A percentile compares a stretch with the other conserved stretches of the same genome.
Conservation (phyloP, 345 rosid genomes). For the Erysimum cheiranthoides region DNA sequence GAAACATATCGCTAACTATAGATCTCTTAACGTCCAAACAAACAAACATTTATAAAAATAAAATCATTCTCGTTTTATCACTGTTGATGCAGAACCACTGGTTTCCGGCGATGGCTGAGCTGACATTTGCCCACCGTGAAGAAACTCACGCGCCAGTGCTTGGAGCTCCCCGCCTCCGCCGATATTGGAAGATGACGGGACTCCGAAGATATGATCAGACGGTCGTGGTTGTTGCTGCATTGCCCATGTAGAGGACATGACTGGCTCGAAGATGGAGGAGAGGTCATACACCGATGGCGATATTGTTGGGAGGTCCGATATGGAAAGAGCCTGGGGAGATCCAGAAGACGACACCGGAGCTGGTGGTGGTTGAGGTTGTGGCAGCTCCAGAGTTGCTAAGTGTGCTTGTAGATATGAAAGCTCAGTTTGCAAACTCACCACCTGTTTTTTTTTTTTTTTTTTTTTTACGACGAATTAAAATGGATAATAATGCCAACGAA, state of each 20-base stretch:
- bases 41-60: conserved; percentile 7
- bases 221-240: conserved; percentile 60
- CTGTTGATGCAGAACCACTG: conserved; percentile 29
- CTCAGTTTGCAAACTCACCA: conserved; percentile 81
- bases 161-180: conserved; percentile 72
- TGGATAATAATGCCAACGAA: conserved; percentile 22
- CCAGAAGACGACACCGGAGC: conserved; percentile 45
- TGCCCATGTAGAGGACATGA: conserved; percentile 56
- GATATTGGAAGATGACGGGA: conserved; percentile 39
- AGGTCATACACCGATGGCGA: conserved; percentile 62
- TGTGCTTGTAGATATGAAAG: conserved; percentile 78
- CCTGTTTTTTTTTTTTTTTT: conserved; percentile 47
- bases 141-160: conserved; percentile 70
- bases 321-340: conserved; percentile 62
- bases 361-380: conserved; percentile 57
- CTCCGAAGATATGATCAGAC: conserved; percentile 59
- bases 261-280: conserved; percentile 68
- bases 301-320: conserved; percentile 73
- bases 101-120: conserved; percentile 46
- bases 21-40: conserved; percentile 25
- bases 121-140: conserved; percentile 59
- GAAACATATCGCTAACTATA: conserved; percentile 19
- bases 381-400: conserved; percentile 64
- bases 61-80: conserved; percentile 42
- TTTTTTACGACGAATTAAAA: conserved; percentile 3